Percentiles rank a stretch among this genome's conserved stretches.
phyloP scores from a whole-genome alignment of 352 stramenopile genomes.

The Globisporangium apiculatum region DNA sequence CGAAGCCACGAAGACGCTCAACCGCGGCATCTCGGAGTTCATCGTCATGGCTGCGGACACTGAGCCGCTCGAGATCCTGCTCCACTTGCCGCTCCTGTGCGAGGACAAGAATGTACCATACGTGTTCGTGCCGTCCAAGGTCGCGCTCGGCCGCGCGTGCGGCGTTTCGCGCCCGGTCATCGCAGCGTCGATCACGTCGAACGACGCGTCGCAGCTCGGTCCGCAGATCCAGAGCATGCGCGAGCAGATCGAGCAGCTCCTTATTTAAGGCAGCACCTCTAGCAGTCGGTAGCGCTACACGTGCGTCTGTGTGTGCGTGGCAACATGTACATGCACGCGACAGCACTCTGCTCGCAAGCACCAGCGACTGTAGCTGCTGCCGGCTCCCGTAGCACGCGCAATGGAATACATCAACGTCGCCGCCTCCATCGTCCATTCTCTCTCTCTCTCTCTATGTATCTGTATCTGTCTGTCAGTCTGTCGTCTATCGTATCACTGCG shows the following conservation, averaged over 20 bases:
- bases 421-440: too few relatives aligned
- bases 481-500: neutral
- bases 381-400: too few relatives aligned
- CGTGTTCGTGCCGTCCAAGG: slow-evolving; percentile 94
- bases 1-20: slow-evolving; percentile 99
- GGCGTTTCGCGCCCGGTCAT: slow-evolving; percentile 99
- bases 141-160: slow-evolving; percentile 97
- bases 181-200: slow-evolving; percentile 97
- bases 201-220: slow-evolving; percentile 98
- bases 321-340: too few relatives aligned
- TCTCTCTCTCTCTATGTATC: too few relatives aligned
- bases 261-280: slow-evolving; percentile 91
- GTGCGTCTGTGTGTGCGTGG: too few relatives aligned
- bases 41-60: slow-evolving; percentile 99
- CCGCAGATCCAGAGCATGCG: slow-evolving; percentile 99
- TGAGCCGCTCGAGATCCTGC: slow-evolving; percentile 99
- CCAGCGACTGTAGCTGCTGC: too few relatives aligned
- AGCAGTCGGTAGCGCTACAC: too few relatives aligned
- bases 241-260: slow-evolving; percentile 99
- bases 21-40: slow-evolving; percentile 99
- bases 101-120: slow-evolving; percentile 97
- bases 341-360: neutral
- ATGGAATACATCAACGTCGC: too few relatives aligned
- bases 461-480: neutral
- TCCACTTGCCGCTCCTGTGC: slow-evolving; percentile 98